phyloP scores from a whole-genome alignment of 2,329 filamentous ascomycete species.

The Calonectria pseudoreteaudii region DNA sequence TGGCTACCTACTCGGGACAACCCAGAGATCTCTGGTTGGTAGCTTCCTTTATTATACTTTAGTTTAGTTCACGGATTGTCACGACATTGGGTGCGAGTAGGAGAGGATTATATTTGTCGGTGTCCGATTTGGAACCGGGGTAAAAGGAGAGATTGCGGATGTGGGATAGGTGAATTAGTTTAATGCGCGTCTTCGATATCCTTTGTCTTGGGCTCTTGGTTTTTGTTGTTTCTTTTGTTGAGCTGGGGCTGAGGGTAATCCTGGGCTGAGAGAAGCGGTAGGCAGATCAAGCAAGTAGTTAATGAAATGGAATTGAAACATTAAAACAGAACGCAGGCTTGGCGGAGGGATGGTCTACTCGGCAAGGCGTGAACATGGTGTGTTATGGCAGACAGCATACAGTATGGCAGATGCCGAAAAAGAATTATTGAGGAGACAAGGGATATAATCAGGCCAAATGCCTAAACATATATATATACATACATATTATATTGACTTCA shows the following conservation, averaged over 20 bases:
- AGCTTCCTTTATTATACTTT: conserved; percentile 11
- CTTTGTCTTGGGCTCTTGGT: not conserved
- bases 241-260: not conserved
- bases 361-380: not conserved
- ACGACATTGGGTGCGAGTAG: conserved; percentile 15
- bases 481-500: not conserved
- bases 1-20: not conserved
- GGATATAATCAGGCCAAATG: not conserved
- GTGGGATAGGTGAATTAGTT: conserved; percentile 18
- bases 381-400: not conserved
- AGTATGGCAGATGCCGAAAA: not conserved
- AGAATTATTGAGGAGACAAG: not conserved
- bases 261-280: not conserved
- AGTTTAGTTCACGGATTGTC: conserved; percentile 11
- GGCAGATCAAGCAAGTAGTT: not conserved
- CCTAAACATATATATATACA: not conserved
- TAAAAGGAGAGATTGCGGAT: conserved; percentile 13
- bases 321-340: not conserved
- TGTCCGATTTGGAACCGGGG: conserved; percentile 8
- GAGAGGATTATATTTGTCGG: conserved; percentile 2
- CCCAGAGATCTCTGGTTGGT: not conserved
- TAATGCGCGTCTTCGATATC: conserved; percentile 23
- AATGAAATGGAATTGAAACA: not conserved
- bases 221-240: not conserved
- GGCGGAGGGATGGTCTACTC: not conserved